Conservation (phyloP, 192 early-diverging fungal species). For the Umbelopsis vinacea region DNA sequence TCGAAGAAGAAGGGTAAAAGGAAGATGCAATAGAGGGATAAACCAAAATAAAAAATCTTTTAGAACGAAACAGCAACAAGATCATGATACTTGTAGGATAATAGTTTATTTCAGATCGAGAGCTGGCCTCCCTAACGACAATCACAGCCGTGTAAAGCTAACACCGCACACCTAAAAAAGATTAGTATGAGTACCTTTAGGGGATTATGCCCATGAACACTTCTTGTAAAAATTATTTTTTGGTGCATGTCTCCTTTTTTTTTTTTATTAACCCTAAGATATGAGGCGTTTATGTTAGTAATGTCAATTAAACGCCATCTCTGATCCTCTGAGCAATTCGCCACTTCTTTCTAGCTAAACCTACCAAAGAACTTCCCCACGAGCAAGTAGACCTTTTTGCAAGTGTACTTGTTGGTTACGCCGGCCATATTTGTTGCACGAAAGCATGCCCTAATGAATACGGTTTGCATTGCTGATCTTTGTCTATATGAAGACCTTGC, state of each 20-base stretch:
- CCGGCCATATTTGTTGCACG: background rate
- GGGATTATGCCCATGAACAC: background rate
- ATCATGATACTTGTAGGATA: background rate
- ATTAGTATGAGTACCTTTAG: constrained; percentile 4
- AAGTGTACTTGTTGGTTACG: background rate
- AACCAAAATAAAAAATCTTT: too few species aligned
- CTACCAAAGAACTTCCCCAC: background rate
- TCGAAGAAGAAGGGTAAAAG: background rate
- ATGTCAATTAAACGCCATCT: background rate
- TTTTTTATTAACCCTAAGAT: background rate
- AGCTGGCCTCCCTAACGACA: background rate
- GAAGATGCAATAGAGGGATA: background rate
- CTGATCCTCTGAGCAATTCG: background rate
- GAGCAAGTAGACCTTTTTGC: background rate
- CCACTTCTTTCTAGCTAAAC: background rate
- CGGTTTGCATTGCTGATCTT: background rate
- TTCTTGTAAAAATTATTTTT: background rate
- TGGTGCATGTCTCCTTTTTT: background rate
- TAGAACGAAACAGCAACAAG: constrained; percentile 3
- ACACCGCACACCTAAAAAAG: background rate
- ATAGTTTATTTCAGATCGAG: background rate
- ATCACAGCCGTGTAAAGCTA: constrained; percentile 20
- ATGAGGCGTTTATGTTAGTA: background rate
- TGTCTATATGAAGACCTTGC: background rate
- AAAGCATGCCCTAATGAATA: background rate